Percentiles rank a stretch among this genome's conserved stretches.
Conservation (phyloP, 2,329 filamentous ascomycete genomes). For the Stemphylium vesicarium region DNA sequence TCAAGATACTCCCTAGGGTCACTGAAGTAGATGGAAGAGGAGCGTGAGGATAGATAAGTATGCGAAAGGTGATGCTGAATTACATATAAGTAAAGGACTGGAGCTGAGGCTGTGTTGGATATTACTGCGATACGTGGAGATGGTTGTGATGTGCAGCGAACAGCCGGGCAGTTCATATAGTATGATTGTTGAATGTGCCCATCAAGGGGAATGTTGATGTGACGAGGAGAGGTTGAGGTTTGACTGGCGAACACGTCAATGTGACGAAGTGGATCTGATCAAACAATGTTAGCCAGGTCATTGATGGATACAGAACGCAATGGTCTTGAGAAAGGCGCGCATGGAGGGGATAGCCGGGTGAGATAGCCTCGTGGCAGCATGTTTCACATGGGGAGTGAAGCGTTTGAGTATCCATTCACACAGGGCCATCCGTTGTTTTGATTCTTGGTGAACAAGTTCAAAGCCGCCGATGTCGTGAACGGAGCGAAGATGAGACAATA, state of each 20-base stretch:
- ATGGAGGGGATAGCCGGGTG: not conserved
- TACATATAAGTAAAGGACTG: constrained; percentile 5
- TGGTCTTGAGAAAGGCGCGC: not conserved
- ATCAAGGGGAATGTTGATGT: not conserved
- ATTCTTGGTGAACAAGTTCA: not conserved
- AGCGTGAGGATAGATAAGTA: not conserved
- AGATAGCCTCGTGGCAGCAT: not conserved
- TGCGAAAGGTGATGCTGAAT: not conserved
- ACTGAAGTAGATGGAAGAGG: not conserved
- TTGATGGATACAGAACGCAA: no score
- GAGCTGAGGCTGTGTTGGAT: not conserved
- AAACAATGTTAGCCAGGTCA: not conserved
- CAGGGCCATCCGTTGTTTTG: not conserved
- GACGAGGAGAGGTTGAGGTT: constrained; percentile 3
- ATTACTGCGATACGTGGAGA: constrained; percentile 21
- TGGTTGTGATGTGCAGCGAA: constrained; percentile 14
- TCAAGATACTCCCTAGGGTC: not conserved
- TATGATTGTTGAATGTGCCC: not conserved
- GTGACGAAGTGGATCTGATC: not conserved
- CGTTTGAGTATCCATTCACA: constrained; percentile 5
- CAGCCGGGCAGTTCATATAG: constrained; percentile 7
- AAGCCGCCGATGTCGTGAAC: not conserved
- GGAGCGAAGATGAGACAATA: not conserved
- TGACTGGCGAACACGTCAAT: constrained; percentile 14
- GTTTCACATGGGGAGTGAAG: no score